phyloP scores from a whole-genome alignment of 805 yeast genomes.

The Candida quercuum region DNA sequence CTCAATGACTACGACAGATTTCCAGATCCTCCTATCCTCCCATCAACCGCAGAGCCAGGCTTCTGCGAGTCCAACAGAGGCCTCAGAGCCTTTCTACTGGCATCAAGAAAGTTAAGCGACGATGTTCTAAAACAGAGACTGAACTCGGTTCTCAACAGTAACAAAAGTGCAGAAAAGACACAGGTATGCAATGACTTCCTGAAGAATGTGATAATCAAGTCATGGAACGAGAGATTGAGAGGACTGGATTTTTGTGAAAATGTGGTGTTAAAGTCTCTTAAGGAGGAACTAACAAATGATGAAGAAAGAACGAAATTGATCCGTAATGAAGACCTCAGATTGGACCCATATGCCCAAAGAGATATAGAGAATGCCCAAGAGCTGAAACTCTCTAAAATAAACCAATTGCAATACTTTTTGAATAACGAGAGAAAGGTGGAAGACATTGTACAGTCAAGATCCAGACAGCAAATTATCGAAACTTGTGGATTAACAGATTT shows the following conservation, averaged over 20 bases:
- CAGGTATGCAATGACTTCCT: slow-evolving; percentile 32
- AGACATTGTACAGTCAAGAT: slow-evolving; percentile 32
- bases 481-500: slow-evolving; percentile 27
- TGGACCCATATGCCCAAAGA: slow-evolving; percentile 48
- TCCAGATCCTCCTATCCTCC: slow-evolving; percentile 17
- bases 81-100: slow-evolving; percentile 29
- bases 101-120: slow-evolving; percentile 35
- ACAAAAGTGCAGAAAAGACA: slow-evolving; percentile 10
- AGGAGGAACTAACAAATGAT: slow-evolving; percentile 25
- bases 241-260: slow-evolving; percentile 39
- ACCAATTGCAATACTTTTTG: slow-evolving; percentile 29
- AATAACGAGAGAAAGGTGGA: slow-evolving; percentile 38
- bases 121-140: slow-evolving; percentile 40
- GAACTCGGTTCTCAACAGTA: slow-evolving; percentile 31
- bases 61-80: slow-evolving; percentile 31
- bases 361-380: slow-evolving; percentile 29
- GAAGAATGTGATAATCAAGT: slow-evolving; percentile 33
- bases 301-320: slow-evolving; percentile 16
- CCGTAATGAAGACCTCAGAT: slow-evolving; percentile 25
- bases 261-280: slow-evolving; percentile 19
- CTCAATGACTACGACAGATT: slow-evolving; percentile 14
- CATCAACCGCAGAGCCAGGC: slow-evolving; percentile 19
- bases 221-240: slow-evolving; percentile 38
- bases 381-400: slow-evolving; percentile 23
- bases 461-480: slow-evolving; percentile 29